Base-by-base conservation (phyloP, 495 filamentous ascomycete genomes). In the Hypoxylon rickii region DNA sequence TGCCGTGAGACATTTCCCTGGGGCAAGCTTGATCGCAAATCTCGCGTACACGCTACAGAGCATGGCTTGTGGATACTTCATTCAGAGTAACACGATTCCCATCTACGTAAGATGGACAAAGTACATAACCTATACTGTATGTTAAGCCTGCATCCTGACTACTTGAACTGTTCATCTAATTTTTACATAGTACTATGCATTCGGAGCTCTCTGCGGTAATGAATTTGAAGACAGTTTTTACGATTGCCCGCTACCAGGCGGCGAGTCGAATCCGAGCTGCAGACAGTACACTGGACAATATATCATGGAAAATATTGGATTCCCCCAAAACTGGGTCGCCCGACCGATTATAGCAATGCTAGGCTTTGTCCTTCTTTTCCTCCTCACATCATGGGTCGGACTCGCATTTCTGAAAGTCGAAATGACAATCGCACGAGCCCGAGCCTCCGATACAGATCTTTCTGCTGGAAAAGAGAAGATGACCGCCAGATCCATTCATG, bases 71-170 rank as follows among this genome's bases (percentile, higher is more conserved):
- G 88, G 88, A 3, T 90, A 83, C 62, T 89, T 90, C 59, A 80
- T 90, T 19, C 86, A 90, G 56, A 70, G 77, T 8, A 79, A 85
- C 31, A 83, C 84, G 24, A 89, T 91, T 12, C 86, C 87, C 0
- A 78, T 89, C 2, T 91, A 88, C 64, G 79, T 87, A 13, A 73
- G 86, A 34, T 91, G 88, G 88, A 72, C 86, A 6, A 89, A 88
- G 67, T 85, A 82, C 69, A 76, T 73, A 8, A 73, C 79, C 2
- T 83, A 80, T 58, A 72, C 74, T 13, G 74, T 76, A 65, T 65
- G 76, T 72, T 40, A 1, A 10, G 2, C 6, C 2, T n/a, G 6
- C 6, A 11, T 34, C 2, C 3, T 13, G 17, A 5, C 3, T 17
- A 0, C 12, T 3, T 7, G 2, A n/a, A 7, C 7, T 7, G 8